These are phyloP conservation scores for Apiospora rasikravindrae DNA, from an alignment of 2,329 filamentous ascomycete genomes.

Conservation along the genomic window DNA sequence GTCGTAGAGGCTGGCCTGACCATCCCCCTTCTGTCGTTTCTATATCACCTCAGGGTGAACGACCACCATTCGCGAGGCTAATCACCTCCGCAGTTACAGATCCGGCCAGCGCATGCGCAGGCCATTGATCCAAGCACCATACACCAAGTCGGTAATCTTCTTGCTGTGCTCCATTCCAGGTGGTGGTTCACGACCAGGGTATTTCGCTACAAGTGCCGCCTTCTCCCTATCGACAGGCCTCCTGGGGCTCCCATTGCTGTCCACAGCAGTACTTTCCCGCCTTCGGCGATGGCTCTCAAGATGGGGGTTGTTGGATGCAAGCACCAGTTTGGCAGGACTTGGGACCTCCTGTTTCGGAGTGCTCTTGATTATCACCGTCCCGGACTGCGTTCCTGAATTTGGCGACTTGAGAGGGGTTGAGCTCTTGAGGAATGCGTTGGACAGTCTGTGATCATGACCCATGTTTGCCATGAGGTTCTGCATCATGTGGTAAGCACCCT, in stretches of 20 bases:
- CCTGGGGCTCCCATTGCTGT: conserved; percentile 35
- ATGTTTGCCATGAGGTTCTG: conserved; percentile 77
- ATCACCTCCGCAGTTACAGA: neutral
- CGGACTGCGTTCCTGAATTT: conserved; percentile 50
- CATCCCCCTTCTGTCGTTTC: neutral
- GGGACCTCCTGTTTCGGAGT: conserved; percentile 45
- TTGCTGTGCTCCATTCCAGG: conserved; percentile 92
- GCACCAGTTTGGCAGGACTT: conserved; percentile 69
- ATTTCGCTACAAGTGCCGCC: conserved; percentile 55
- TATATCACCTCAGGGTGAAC: neutral
- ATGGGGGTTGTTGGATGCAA: conserved; percentile 85
- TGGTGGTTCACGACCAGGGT: conserved; percentile 57
- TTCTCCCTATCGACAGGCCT: conserved; percentile 53
- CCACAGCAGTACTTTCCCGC: conserved; percentile 48
- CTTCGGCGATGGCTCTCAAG: conserved; percentile 77
- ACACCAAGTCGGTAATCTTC: conserved; percentile 87
- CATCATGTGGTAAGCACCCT: conserved; percentile 86
- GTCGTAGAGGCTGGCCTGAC: neutral
- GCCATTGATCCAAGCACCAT: conserved; percentile 87
- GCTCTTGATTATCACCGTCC: conserved; percentile 64
- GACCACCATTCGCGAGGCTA: neutral
- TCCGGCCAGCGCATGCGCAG: conserved; percentile 71
- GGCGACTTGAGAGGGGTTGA: conserved; percentile 37
- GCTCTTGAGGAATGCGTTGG: conserved; percentile 49
- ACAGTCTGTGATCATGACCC: conserved; percentile 71